phyloP scores from a whole-genome alignment of 2,329 filamentous ascomycete genomes.

The Aspergillus terreus region DNA sequence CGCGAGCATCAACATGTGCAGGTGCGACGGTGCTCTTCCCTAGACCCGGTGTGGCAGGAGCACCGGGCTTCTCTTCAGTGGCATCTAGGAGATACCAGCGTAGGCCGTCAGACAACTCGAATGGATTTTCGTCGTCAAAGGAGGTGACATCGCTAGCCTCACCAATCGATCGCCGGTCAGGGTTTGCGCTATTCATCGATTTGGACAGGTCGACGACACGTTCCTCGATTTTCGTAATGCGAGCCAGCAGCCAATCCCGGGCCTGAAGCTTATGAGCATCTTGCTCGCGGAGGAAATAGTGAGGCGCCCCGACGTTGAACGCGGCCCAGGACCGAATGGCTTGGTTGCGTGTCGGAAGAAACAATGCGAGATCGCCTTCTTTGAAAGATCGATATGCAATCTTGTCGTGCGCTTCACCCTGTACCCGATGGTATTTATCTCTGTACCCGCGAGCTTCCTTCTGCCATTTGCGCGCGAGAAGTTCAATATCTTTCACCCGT shows the following conservation, averaged over 20 bases:
- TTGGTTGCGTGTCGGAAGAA: conserved; percentile 91
- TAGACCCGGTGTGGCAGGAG: conserved; percentile 86
- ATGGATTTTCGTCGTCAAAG: conserved; percentile 88
- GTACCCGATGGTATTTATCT: conserved; percentile 75
- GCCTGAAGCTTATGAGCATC: conserved; percentile 79
- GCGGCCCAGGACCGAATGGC: conserved; percentile 94
- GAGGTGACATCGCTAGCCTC: conserved; percentile 55
- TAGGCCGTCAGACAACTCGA: conserved; percentile 89
- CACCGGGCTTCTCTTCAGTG: conserved; percentile 83
- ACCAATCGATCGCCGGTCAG: conserved; percentile 49
- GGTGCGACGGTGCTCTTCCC: conserved; percentile 89
- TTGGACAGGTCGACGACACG: conserved; percentile 89
- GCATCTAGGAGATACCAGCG: conserved; percentile 97
- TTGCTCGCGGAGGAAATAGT: conserved; percentile 93
- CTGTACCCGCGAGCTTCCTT: conserved; percentile 82
- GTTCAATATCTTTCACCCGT: conserved; percentile 88
- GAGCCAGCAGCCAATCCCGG: conserved; percentile 93
- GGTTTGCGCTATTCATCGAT: conserved; percentile 57
- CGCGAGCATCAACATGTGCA: conserved; percentile 80
- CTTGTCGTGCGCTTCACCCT: conserved; percentile 88
- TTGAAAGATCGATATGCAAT: conserved; percentile 96
- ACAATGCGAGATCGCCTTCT: conserved; percentile 89
- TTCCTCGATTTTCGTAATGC: conserved; percentile 87
- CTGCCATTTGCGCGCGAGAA: conserved; percentile 88
- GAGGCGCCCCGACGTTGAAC: conserved; percentile 95